Evolutionary conservation across 2,329 filamentous ascomycete genomes (phyloP).

Genomic region (Alternaria angustiovoidea): DNA sequence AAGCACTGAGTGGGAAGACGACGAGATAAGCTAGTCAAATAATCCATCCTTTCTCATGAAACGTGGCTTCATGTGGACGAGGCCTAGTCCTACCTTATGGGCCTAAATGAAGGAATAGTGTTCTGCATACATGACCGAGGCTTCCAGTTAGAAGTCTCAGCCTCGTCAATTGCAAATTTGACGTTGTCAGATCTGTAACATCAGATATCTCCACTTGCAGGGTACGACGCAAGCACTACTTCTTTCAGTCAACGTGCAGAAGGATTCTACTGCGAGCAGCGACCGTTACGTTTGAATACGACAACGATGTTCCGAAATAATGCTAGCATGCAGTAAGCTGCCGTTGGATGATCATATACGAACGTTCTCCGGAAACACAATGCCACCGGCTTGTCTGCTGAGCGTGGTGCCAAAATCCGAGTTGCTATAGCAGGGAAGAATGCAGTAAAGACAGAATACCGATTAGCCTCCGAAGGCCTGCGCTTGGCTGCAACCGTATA

Average conservation of each 20-base stretch:
- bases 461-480: neutral
- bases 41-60: neutral
- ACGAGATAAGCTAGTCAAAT: neutral
- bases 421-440: neutral
- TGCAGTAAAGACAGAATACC: neutral
- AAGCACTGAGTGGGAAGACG: neutral
- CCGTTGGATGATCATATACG: neutral
- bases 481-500: neutral
- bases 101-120: neutral
- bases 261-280: neutral
- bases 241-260: neutral
- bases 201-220: neutral
- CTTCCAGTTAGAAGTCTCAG: neutral
- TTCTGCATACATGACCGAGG: neutral
- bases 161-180: neutral
- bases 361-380: neutral
- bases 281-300: neutral
- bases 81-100: neutral
- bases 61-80: too few relatives aligned
- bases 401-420: neutral
- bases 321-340: neutral
- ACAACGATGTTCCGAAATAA: neutral
- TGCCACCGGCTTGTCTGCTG: neutral
- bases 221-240: neutral
- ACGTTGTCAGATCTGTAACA: neutral